Percentiles rank a stretch among this genome's conserved stretches.
phyloP scores from a whole-genome alignment of 2,329 filamentous ascomycete genomes.

The Claviceps capensis region DNA sequence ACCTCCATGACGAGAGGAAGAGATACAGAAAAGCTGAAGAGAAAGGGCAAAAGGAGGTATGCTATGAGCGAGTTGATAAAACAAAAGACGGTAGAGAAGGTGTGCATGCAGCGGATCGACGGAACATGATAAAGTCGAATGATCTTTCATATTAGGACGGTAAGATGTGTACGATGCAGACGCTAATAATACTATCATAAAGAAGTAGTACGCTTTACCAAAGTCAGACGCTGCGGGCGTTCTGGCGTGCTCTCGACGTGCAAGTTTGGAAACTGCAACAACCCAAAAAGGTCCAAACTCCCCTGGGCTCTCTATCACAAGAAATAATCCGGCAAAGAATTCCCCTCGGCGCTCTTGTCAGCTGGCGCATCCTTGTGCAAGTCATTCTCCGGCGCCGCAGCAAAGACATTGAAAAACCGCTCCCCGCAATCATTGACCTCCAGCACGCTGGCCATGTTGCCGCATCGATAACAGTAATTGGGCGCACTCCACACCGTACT shows the following conservation, averaged over 20 bases:
- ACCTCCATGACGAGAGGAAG: neutral
- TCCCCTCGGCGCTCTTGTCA: slow-evolving; percentile 58
- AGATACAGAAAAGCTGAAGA: neutral
- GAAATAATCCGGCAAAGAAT: slow-evolving; percentile 57
- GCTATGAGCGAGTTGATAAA: neutral
- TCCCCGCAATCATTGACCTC: slow-evolving; percentile 91
- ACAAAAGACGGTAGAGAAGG: neutral
- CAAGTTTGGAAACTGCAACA: too few relatives aligned
- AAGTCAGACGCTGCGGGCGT: too few relatives aligned
- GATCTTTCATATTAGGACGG: neutral
- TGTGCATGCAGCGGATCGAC: neutral
- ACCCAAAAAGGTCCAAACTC: too few relatives aligned
- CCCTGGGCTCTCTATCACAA: slow-evolving; percentile 28
- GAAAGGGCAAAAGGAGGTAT: neutral
- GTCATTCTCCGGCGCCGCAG: slow-evolving; percentile 92
- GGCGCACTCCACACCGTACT: slow-evolving; percentile 98
- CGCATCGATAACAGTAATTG: slow-evolving; percentile 90
- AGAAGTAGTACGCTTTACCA: too few relatives aligned
- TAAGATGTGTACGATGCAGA: too few relatives aligned
- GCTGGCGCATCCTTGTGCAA: slow-evolving; percentile 71
- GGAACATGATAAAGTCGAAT: neutral
- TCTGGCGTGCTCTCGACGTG: too few relatives aligned
- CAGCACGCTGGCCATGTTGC: slow-evolving; percentile 92
- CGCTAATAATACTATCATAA: too few relatives aligned
- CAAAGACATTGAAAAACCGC: slow-evolving; percentile 94